Conservation (phyloP, 192 early-diverging fungal species). For the Backusella tarrabulga region DNA sequence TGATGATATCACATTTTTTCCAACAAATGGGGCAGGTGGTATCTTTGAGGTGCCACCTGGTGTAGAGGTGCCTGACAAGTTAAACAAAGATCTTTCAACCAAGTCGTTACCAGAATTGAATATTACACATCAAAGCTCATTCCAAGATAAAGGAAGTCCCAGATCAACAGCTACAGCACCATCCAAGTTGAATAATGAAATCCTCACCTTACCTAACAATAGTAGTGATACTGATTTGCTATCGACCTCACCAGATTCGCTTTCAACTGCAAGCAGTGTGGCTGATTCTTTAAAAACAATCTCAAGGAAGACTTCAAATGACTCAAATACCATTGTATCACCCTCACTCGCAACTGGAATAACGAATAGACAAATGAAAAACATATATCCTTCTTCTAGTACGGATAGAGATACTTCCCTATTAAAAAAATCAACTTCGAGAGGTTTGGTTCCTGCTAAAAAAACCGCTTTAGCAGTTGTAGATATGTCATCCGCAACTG, state of each 20-base stretch:
- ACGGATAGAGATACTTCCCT: not conserved
- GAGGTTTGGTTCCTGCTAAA: slow-evolving; percentile 15
- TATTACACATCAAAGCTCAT: not conserved
- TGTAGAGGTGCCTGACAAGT: not conserved
- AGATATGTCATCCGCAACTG: slow-evolving; percentile 18
- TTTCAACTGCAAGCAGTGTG: not conserved
- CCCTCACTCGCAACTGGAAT: not conserved
- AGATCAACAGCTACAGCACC: not conserved
- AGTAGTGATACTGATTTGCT: not conserved
- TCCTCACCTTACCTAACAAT: not conserved
- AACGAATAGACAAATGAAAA: not conserved
- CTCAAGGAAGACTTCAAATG: not conserved
- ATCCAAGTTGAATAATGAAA: not conserved
- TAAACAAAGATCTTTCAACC: slow-evolving; percentile 5
- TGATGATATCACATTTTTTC: slow-evolving; percentile 88
- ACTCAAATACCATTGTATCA: not conserved
- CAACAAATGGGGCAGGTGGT: slow-evolving; percentile 54
- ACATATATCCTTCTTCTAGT: not conserved
- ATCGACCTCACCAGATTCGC: not conserved
- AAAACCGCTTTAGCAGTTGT: slow-evolving; percentile 20
- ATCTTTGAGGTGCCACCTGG: slow-evolving; percentile 47
- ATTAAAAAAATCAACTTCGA: slow-evolving; percentile 14
- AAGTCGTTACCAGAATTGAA: slow-evolving; percentile 28
- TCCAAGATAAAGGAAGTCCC: not conserved
- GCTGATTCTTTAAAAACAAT: not conserved